Base-by-base conservation (phyloP, 2,329 filamentous ascomycete genomes). In the Pezicula neosporulosa region DNA sequence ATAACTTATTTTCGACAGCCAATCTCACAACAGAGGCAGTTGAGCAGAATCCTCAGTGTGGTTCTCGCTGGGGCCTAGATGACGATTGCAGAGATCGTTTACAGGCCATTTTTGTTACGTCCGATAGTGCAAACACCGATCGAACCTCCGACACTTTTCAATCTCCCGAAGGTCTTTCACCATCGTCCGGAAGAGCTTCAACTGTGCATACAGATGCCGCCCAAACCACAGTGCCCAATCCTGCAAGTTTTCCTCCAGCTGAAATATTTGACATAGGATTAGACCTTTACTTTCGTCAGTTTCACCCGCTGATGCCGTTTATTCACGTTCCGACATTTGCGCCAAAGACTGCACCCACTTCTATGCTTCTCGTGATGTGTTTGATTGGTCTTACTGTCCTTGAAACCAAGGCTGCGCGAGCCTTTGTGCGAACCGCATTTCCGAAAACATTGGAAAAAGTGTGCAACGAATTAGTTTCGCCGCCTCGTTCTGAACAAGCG, bases 181-280 rank as follows among this genome's bases (percentile, higher is more conserved):
- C 59, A 54, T 43, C 56, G 2, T 58, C 44, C 59, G 72, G 61
- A 33, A 52, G 58, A 10, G 47, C 58, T 12, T 60, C 56, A 19
- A 50, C 43, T n/a, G 60, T 51, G 4, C 55, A 63, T 60, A 56
- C 48, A 55, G 57, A 35, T 62, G 65, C 50, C 57, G 65, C 42
- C 52, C 63, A 39, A 16, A 50, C 52, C 27, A 52, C 55, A 27
- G 28, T 54, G 45, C 62, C 39, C 58, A 66, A 43, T 58, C 63
- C 58, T 36, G 68, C 60, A 52, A 68, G 56, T 61, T 80, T 70
- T 59, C 77, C 72, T 35, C 76, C 76, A 2, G 73, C 75, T 4
- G 77, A 80, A 56, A 74, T 79, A 7, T 63, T 80, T 10, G 77
- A 80, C 52, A 78, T 79, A 60, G 74, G 76, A 8, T 60, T 80